Evolutionary conservation across 768 basidiomycete species (phyloP).

Genomic region (Boletellus ananiceps): DNA sequence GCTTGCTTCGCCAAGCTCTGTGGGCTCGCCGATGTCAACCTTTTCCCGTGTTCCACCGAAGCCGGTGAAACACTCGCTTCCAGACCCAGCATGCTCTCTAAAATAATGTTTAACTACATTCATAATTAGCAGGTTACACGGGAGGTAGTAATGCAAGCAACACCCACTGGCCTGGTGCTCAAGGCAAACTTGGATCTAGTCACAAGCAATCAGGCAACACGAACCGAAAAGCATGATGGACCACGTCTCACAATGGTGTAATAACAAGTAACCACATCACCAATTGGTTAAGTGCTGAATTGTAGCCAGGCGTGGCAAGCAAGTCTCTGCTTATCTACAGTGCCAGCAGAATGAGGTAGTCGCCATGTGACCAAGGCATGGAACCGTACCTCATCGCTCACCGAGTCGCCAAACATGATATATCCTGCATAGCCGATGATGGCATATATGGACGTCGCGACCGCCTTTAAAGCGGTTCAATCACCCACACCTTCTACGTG

Average conservation of each 20-base stretch:
- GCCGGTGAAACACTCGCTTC: conserved; percentile 32
- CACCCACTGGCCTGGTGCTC: conserved; percentile 68
- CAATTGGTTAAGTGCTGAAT: conserved; percentile 59
- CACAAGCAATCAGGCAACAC: conserved; percentile 12
- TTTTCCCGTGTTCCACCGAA: conserved; percentile 27
- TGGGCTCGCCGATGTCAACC: conserved; percentile 7
- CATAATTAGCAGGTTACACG: not conserved
- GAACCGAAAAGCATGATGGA: not conserved
- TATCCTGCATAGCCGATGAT: conserved; percentile 80
- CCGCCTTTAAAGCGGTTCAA: conserved; percentile 35
- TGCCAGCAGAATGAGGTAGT: not conserved
- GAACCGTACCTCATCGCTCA: conserved; percentile 69
- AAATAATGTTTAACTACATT: conserved; percentile 69
- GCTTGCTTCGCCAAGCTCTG: conserved; percentile 31
- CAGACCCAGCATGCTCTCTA: conserved; percentile 74
- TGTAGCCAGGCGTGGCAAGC: conserved; percentile 68
- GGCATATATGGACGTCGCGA: conserved; percentile 60
- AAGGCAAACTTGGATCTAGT: conserved; percentile 83
- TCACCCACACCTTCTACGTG: not conserved
- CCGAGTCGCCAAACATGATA: conserved; percentile 80
- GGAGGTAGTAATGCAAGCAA: not conserved
- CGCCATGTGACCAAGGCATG: not conserved
- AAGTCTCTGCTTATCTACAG: conserved; percentile 79
- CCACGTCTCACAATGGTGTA: conserved; percentile 54
- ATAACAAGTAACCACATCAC: conserved; percentile 87